phyloP scores from a whole-genome alignment of 805 yeast species.

The Wickerhamomyces subpelliculosus region DNA sequence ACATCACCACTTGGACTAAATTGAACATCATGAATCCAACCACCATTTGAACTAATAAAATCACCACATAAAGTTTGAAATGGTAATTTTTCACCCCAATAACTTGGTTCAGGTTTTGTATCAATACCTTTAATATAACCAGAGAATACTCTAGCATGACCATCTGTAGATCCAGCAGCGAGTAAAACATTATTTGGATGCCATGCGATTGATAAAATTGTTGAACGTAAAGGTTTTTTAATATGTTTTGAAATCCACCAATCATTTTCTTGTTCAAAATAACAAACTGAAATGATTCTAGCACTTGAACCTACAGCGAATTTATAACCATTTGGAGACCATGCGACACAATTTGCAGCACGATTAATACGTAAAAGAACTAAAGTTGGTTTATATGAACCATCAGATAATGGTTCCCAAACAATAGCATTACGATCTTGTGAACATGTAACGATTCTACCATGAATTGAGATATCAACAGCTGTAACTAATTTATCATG shows the following conservation, averaged over 20 bases:
- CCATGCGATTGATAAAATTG: conserved; percentile 82
- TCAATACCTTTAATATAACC: conserved; percentile 88
- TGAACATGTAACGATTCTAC: conserved; percentile 91
- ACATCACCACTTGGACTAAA: conserved; percentile 78
- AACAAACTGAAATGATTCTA: conserved; percentile 89
- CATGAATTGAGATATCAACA: conserved; percentile 82
- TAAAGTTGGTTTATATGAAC: conserved; percentile 74
- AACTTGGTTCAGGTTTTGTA: conserved; percentile 67
- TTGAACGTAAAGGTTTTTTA: conserved; percentile 88
- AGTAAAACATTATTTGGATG: conserved; percentile 86
- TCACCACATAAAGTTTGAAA: conserved; percentile 90
- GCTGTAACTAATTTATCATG: conserved; percentile 95
- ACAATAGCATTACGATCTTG: conserved; percentile 97
- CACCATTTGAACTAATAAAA: conserved; percentile 58
- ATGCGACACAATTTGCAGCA: conserved; percentile 88
- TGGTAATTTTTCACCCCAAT: conserved; percentile 95
- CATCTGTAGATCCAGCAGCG: conserved; percentile 90
- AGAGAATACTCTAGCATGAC: conserved; percentile 84
- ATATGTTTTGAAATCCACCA: conserved; percentile 99
- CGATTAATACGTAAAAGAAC: conserved; percentile 89
- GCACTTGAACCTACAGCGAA: conserved; percentile 98
- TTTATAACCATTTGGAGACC: conserved; percentile 94
- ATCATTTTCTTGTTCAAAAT: conserved; percentile 91
- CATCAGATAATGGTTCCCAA: conserved; percentile 72
- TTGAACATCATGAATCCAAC: conserved; percentile 89